phyloP scores from a whole-genome alignment of 2,329 filamentous ascomycete species.

The Aspergillus sp. region DNA sequence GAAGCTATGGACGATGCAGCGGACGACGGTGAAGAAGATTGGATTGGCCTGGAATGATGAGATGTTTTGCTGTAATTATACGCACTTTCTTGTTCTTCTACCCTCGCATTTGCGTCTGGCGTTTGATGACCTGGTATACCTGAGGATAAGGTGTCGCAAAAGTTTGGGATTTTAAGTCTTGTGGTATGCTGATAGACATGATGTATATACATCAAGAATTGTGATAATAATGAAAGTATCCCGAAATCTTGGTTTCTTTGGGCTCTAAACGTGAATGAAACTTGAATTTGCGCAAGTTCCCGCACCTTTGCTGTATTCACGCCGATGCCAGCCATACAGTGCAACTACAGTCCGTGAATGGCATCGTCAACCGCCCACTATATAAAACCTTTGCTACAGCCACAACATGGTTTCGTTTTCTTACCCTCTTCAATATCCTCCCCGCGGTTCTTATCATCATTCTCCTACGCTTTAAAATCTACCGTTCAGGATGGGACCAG shows the following conservation, averaged over 20 bases:
- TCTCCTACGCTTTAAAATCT: background rate
- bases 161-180: slow-evolving; percentile 10
- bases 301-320: no score
- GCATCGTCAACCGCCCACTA: no score
- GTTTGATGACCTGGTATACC: slow-evolving; percentile 25
- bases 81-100: slow-evolving; percentile 8
- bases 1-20: slow-evolving; percentile 28
- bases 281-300: no score
- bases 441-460: background rate
- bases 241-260: background rate
- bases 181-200: background rate
- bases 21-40: slow-evolving; percentile 45
- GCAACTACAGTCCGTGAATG: no score
- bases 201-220: background rate
- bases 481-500: no score
- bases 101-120: slow-evolving; percentile 30
- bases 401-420: background rate
- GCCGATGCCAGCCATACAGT: no score
- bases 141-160: slow-evolving; percentile 21
- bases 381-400: no score
- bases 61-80: slow-evolving; percentile 12
- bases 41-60: slow-evolving; percentile 53
- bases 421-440: background rate
- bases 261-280: no score
- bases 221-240: background rate